Conservation (phyloP, 441 rosid species). For the Bocquillonia castaneifolia region DNA sequence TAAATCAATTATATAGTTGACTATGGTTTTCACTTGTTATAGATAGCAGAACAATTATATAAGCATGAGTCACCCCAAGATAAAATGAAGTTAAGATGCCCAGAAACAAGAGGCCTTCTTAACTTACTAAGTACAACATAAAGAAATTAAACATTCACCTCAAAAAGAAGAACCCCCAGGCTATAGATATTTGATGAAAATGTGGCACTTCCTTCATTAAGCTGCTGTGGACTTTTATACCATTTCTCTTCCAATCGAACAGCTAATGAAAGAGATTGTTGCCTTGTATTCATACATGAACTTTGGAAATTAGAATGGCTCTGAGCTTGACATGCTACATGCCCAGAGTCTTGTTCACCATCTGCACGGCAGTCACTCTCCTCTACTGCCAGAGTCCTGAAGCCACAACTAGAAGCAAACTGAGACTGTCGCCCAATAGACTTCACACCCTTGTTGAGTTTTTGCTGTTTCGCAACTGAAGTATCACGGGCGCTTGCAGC, state of each 20-base stretch:
- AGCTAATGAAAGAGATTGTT: conserved; percentile 27
- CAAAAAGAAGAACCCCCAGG: conserved; percentile 78
- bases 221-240: conserved; percentile 66
- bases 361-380: conserved; percentile 23
- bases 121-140: conserved; percentile 4
- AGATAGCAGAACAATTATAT: neutral
- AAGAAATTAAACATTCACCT: conserved; percentile 36
- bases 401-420: conserved; percentile 31
- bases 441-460: conserved; percentile 28
- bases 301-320: conserved; percentile 25
- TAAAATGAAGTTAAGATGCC: neutral
- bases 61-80: neutral
- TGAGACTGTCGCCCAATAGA: conserved; percentile 27
- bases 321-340: conserved; percentile 31
- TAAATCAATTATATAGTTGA: neutral
- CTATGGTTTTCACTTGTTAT: neutral
- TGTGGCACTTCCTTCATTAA: conserved; percentile 35
- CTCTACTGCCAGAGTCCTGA: conserved; percentile 25
- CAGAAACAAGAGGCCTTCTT: neutral
- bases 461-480: conserved; percentile 45
- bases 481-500: conserved; percentile 22
- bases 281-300: conserved; percentile 23
- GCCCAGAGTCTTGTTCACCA: conserved; percentile 31
- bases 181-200: conserved; percentile 56
- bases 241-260: conserved; percentile 55